Evolutionary conservation across 805 yeast genomes (phyloP).

Genomic region (Kuraishia cidri): DNA sequence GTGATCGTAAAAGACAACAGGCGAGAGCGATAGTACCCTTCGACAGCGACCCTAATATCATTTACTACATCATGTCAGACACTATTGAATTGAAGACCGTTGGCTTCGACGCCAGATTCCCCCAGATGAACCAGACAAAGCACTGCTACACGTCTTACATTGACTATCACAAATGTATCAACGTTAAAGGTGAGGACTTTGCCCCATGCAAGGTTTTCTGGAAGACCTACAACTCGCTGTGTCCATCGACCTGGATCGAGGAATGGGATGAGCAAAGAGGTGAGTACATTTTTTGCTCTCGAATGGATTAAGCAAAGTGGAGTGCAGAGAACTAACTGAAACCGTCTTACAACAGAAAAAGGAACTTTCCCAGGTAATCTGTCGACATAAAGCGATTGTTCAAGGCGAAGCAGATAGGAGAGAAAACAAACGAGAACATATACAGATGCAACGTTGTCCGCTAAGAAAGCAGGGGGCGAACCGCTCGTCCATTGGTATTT

Average conservation of each 20-base stretch:
- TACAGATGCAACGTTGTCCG: no score
- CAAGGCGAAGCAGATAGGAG: no score
- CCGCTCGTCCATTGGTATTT: no score
- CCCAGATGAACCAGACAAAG: slow-evolving; percentile 94
- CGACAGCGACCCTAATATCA: no score
- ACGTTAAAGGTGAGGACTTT: slow-evolving; percentile 95
- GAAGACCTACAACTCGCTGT: slow-evolving; percentile 80
- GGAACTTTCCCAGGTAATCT: slow-evolving; percentile 31
- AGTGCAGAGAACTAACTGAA: not conserved
- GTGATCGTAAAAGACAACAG: no score
- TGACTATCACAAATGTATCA: slow-evolving; percentile 96
- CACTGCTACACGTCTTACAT: slow-evolving; percentile 98
- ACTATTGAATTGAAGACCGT: slow-evolving; percentile 45
- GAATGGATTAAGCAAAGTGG: no score
- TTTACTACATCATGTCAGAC: no score
- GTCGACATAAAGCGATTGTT: not conserved
- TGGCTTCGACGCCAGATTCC: slow-evolving; percentile 90
- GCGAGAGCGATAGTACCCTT: no score
- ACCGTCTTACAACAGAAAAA: slow-evolving; percentile 4
- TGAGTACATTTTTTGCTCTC: slow-evolving; percentile 1
- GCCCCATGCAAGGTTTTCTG: slow-evolving; percentile 95
- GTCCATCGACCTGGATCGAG: slow-evolving; percentile 80
- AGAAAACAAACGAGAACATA: no score
- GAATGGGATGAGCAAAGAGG: slow-evolving; percentile 84
- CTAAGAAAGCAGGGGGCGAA: no score